Base-by-base conservation (phyloP, 75 land plant genomes). In the Azolla pinnata region DNA sequence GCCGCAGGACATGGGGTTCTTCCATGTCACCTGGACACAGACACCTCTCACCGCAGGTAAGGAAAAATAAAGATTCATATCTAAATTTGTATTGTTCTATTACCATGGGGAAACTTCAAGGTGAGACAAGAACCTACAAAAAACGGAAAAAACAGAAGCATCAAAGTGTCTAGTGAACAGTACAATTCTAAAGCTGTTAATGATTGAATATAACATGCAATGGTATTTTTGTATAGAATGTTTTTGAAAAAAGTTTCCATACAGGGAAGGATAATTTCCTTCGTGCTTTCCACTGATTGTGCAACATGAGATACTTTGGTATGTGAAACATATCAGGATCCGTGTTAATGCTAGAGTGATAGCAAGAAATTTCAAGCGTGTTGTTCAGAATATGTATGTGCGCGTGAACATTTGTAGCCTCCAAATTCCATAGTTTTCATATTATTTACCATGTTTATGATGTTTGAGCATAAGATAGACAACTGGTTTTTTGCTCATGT, bases 11-110 rank as follows among this genome's bases (percentile, higher is more conserved):
- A 14, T 79, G 84, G 65, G 49, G n/a, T n/a, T n/a, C n/a, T n/a
- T 75, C 81, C 45, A 54, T 83, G 42, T 83, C 91, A 30, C 84
- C 90, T 18, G 83, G 89, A 28, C 88, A 85, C 51, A 65, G 80
- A 63, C 83, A 79, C 71, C 73, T 86, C 60, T 46, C 81, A 27
- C 59, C 86, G 23, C 72, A 82, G 81, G 90, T 86, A 31, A 29
- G 29, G 28, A 49, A 54, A 53, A 2, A 1, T 56, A 3, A 33
- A 2, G 18, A n/a, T 3, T 54, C 4, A 2, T 12, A 64, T 64
- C 25, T 57, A 8, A 2, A 14, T 54, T n/a, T n/a, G n/a, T n/a
- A n/a, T n/a, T n/a, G n/a, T n/a, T n/a, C n/a, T n/a, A n/a, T n/a
- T n/a, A n/a, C n/a, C n/a, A n/a, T n/a, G n/a, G n/a, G n/a, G n/a